Conservation (phyloP, 164 flowering plant genomes). For the Vitis cinerea region DNA sequence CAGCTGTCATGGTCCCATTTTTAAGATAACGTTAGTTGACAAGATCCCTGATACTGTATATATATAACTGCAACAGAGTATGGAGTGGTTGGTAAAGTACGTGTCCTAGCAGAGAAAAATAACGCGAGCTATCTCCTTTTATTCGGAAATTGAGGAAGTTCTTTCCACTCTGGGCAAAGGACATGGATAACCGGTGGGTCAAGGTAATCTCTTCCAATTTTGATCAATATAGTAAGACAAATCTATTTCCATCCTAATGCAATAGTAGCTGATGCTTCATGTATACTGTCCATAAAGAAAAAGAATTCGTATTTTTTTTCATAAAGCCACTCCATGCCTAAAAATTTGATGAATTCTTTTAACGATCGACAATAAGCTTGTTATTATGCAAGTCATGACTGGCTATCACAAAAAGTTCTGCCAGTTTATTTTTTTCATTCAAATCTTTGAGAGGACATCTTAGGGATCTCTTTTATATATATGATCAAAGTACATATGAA, state of each 20-base stretch:
- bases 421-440: too few relatives aligned
- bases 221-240: not conserved
- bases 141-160: not conserved
- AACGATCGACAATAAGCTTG: not conserved
- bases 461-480: too few relatives aligned
- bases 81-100: constrained; percentile 65
- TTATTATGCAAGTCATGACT: too few relatives aligned
- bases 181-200: not conserved
- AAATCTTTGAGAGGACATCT: too few relatives aligned
- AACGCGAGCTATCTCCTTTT: not conserved
- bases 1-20: not conserved
- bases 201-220: not conserved
- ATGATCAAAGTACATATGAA: too few relatives aligned
- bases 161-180: not conserved
- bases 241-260: not conserved
- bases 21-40: not conserved
- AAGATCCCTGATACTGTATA: not conserved
- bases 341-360: not conserved
- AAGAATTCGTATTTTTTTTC: not conserved
- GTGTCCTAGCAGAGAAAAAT: constrained; percentile 15
- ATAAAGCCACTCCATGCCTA: not conserved
- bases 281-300: constrained; percentile 1
- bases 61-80: constrained; percentile 42
- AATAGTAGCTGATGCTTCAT: not conserved
- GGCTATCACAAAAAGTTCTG: too few relatives aligned